Percentiles rank a stretch among this genome's conserved stretches.
Conservation (phyloP, 2,329 filamentous ascomycete species). For the Cadophora malorum region DNA sequence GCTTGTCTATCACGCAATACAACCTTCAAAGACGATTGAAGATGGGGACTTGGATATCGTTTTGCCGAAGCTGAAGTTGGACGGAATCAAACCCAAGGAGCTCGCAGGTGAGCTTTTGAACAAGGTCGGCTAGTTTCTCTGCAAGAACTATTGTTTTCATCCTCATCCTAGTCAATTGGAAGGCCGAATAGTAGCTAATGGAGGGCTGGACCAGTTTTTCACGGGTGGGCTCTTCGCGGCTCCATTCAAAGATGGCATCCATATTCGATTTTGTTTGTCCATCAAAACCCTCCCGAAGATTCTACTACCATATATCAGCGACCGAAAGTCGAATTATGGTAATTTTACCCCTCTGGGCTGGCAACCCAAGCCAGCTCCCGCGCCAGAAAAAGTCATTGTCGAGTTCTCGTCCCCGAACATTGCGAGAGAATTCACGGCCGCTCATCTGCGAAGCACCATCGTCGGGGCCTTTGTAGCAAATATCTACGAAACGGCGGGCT, state of each 20-base stretch:
- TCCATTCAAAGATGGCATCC: conserved; percentile 6
- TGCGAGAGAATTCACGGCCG: conserved; percentile 5
- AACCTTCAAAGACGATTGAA: conserved; percentile 7
- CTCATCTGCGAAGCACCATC: neutral
- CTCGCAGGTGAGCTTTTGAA: neutral
- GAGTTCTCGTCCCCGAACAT: neutral
- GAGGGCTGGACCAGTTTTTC: neutral
- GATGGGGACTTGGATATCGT: neutral
- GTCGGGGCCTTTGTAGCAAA: neutral
- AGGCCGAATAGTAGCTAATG: neutral
- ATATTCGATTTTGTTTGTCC: neutral
- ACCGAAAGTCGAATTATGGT: neutral
- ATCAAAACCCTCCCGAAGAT: neutral
- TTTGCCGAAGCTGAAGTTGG: conserved; percentile 5
- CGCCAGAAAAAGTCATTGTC: neutral
- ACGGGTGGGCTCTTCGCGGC: neutral
- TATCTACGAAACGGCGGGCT: neutral
- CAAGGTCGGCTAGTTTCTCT: neutral
- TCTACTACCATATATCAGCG: neutral
- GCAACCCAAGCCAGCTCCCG: neutral
- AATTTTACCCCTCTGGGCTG: neutral
- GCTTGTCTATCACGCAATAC: neutral
- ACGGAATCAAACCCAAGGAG: conserved; percentile 1
- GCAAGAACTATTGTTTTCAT: neutral
- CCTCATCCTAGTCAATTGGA: neutral